Evolutionary conservation across 2,329 filamentous ascomycete species (phyloP).

Genomic region (Phaeomoniella chlamydospora): DNA sequence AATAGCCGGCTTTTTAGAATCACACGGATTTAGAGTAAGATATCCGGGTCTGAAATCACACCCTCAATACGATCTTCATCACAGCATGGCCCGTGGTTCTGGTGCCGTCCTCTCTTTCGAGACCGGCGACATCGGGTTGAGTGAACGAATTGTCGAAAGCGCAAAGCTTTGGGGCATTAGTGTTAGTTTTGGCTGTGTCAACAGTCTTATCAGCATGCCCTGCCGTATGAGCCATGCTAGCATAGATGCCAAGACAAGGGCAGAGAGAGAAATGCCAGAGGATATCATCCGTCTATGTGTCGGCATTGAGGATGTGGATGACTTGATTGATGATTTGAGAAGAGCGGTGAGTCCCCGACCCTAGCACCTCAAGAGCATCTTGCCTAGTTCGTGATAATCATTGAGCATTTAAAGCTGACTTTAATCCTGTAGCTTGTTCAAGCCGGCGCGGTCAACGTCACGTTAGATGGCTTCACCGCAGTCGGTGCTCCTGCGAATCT

Average conservation of each 20-base stretch:
- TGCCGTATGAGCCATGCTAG: conserved; percentile 99
- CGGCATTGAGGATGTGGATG: conserved; percentile 84
- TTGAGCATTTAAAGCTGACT: conserved; percentile 5
- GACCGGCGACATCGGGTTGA: conserved; percentile 71
- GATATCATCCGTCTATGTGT: conserved; percentile 93
- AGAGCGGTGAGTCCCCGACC: conserved; percentile 58
- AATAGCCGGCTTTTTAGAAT: conserved; percentile 66
- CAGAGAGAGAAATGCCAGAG: conserved; percentile 84
- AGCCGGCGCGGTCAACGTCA: conserved; percentile 82
- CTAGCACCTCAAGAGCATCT: background rate
- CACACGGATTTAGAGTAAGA: conserved; percentile 81
- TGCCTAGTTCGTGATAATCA: conserved; percentile 1
- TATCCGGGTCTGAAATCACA: conserved; percentile 91
- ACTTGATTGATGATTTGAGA: conserved; percentile 83
- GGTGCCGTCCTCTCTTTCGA: conserved; percentile 94
- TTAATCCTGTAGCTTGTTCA: conserved; percentile 55
- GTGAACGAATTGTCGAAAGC: conserved; percentile 86
- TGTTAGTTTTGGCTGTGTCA: conserved; percentile 95
- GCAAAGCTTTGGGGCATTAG: conserved; percentile 87
- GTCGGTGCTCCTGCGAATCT: conserved; percentile 9
- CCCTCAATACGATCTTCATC: conserved; percentile 90
- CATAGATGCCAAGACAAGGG: conserved; percentile 86
- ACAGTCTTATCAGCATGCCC: conserved; percentile 97
- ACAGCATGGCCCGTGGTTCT: conserved; percentile 85
- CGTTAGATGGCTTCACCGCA: conserved; percentile 68